Conservation (phyloP, 345 rosid genomes). For the Lenwebbia sp. region DNA sequence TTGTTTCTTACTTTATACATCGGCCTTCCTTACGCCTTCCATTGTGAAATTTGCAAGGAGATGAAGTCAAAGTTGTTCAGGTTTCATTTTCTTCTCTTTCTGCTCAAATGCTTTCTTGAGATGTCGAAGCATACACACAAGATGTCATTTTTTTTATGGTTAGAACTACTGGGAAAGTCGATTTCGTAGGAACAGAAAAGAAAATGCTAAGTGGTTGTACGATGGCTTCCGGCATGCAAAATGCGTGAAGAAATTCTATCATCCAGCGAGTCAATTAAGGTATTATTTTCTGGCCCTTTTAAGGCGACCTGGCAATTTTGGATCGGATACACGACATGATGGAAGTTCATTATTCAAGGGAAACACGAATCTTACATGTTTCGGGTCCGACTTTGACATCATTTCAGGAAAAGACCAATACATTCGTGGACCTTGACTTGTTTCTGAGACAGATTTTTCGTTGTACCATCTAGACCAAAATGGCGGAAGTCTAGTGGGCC, state of each 20-base stretch:
- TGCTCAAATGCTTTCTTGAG: neutral
- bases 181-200: neutral
- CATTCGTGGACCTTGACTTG: neutral
- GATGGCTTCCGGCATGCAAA: neutral
- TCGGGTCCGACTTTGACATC: neutral
- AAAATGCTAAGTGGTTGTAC: neutral
- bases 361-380: neutral
- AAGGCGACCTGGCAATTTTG: neutral
- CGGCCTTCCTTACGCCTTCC: neutral
- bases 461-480: neutral
- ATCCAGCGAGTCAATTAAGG: neutral
- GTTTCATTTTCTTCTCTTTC: neutral
- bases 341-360: neutral
- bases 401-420: neutral
- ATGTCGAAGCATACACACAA: neutral
- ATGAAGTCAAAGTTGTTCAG: neutral
- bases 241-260: neutral
- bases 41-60: neutral
- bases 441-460: neutral
- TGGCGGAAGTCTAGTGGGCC: neutral
- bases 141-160: neutral
- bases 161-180: neutral
- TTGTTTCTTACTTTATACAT: neutral
- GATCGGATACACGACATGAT: neutral
- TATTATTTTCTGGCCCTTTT: neutral